Base-by-base conservation (phyloP, 2,329 filamentous ascomycete species). In the Monilinia fructigena region DNA sequence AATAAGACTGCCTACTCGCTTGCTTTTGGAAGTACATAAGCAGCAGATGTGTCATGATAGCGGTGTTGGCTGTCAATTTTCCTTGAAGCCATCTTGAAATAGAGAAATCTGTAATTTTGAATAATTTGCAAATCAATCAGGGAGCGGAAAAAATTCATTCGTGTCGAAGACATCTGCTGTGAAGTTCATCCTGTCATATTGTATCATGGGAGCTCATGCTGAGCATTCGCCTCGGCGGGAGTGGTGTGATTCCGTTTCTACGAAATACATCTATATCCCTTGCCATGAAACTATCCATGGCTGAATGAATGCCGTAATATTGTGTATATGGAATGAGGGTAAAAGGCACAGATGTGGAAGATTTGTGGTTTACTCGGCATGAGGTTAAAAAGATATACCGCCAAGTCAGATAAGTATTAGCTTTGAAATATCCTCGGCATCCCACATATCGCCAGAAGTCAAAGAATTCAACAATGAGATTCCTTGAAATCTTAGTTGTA, bases 1-100 rank as follows among this genome's bases (percentile, higher is more conserved):
- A n/a, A 53, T 53, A 45, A 26, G 16, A 45, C 20, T 65, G 16
- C 54, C 20, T 65, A 65, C 63, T 65, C 63, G 7, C 59, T 45
- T 31, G 63, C 63, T 47, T 65, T 65, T 40, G 54, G 63, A 20
- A 65, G 63, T 10, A 65, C 63, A 18, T 65, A 65, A 40, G 54
- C 54, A 26, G 63, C 63, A 35, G 18, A 42, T 16, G 54, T 65
- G 35, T 53, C 31, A 53, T 65, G 63, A 31, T 65, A 65, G 4
- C 54, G 54, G 31, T 35, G 54, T 28, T 65, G 54, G 23, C 10
- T 50, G 26, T 20, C n/a, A 42, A 59, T 23, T 31, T 20, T 8
- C 5, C 31, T 18, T 18, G 54, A 16, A 52, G 63, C 45, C 54
- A 65, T 65, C 12, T 59, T 65, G 35, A 12, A 42, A 52, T 5